Evolutionary conservation across 495 filamentous ascomycete species (phyloP).

Genomic region (Penicillium daleae): DNA sequence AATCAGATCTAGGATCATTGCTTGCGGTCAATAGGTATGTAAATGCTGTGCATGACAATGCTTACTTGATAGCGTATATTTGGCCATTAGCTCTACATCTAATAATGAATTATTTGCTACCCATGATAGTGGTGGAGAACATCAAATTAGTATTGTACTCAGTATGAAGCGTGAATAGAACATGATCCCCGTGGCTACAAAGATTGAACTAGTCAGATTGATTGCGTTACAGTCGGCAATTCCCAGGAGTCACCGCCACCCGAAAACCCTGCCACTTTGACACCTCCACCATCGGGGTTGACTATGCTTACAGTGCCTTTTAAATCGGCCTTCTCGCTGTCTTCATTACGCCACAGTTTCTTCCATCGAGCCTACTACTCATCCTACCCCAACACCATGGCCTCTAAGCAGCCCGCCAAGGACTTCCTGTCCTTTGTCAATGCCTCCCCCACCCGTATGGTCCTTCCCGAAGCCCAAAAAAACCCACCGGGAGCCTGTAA

Average conservation of each 20-base stretch:
- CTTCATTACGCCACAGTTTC: slow-evolving; percentile 17
- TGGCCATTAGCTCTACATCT: no score
- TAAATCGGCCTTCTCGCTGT: slow-evolving; percentile 13
- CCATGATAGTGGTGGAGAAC: no score
- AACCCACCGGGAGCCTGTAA: slow-evolving; percentile 10
- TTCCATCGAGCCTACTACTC: slow-evolving; percentile 29
- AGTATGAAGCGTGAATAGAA: no score
- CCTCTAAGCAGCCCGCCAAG: slow-evolving; percentile 65
- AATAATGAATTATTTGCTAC: not conserved
- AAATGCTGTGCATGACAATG: not conserved
- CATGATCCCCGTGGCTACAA: not conserved
- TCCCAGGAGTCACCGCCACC: slow-evolving; percentile 24
- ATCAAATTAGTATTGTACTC: no score
- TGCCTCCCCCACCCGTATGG: slow-evolving; percentile 88
- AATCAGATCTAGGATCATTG: not conserved
- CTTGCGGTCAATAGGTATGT: not conserved
- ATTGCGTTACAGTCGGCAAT: not conserved
- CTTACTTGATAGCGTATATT: not conserved
- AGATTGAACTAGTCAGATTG: not conserved
- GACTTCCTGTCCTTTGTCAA: slow-evolving; percentile 95
- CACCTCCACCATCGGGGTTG: slow-evolving; percentile 10
- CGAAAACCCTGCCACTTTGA: slow-evolving; percentile 17
- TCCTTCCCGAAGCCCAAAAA: slow-evolving; percentile 1
- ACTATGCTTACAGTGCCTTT: slow-evolving; percentile 18
- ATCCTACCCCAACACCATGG: slow-evolving; percentile 48